These are phyloP conservation scores for Fusarium staphyleae DNA, from an alignment of 2,329 filamentous ascomycete genomes.

Conservation along the genomic window DNA sequence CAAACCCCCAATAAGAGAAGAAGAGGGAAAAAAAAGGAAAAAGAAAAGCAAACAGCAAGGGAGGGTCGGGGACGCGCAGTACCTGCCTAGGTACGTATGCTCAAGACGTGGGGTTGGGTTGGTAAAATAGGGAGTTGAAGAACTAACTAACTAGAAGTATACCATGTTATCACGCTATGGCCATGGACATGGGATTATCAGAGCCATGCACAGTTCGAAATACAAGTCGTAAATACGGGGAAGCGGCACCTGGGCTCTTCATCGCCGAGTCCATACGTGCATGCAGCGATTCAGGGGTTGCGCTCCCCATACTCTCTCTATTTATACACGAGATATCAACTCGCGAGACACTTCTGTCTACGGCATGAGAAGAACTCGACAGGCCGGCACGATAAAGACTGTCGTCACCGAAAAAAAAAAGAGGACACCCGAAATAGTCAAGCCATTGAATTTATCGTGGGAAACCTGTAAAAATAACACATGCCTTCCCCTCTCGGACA, in stretches of 20 bases:
- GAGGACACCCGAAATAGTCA: no score
- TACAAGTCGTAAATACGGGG: background rate
- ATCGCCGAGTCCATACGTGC: constrained; percentile 5
- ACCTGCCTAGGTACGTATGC: background rate
- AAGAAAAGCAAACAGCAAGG: background rate
- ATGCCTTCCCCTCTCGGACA: constrained; percentile 1
- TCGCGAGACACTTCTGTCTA: background rate
- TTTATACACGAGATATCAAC: background rate
- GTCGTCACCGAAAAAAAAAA: no score
- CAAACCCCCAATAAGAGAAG: no score
- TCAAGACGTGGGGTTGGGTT: no score
- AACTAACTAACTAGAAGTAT: no score
- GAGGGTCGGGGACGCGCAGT: background rate
- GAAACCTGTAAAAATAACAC: background rate
- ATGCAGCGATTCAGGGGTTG: constrained; percentile 7
- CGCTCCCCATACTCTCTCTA: background rate
- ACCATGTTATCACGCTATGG: no score
- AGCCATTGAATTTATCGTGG: no score
- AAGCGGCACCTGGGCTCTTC: background rate
- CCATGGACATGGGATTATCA: background rate
- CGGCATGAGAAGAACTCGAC: no score
- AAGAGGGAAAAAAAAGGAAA: background rate
- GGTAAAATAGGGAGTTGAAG: no score
- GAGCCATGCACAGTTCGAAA: no score
- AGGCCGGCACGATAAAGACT: no score